A percentile compares a stretch with the other conserved stretches of the same genome.
These are phyloP conservation scores for Flaveria sonorensis DNA, from an alignment of 129 eudicot genomes.

Conservation along the genomic window DNA sequence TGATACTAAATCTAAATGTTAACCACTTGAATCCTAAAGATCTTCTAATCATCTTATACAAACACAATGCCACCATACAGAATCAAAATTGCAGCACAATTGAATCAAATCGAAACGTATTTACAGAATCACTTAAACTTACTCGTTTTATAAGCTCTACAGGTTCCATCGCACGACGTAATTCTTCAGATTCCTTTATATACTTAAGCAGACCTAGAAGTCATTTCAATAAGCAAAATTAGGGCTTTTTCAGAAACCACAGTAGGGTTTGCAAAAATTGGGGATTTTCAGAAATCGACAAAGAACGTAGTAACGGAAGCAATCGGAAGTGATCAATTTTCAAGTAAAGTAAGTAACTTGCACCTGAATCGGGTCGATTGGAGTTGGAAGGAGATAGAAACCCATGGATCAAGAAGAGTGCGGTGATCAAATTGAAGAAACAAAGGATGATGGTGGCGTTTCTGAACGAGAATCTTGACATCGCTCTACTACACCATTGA, in stretches of 20 bases:
- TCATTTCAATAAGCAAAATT: neutral
- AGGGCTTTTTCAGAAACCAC: slow-evolving; percentile 5
- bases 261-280: neutral
- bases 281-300: slow-evolving; percentile 1
- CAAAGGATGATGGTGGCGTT: slow-evolving; percentile 72
- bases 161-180: slow-evolving; percentile 74
- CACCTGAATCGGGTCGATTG: slow-evolving; percentile 49
- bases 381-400: slow-evolving; percentile 57
- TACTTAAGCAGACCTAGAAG: slow-evolving; percentile 53
- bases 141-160: slow-evolving; percentile 81
- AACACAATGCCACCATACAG: slow-evolving; percentile 6
- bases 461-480: slow-evolving; percentile 53
- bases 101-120: slow-evolving; percentile 15
- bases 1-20: neutral
- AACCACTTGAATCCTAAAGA: neutral
- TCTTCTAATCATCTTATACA: neutral
- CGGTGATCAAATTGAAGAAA: slow-evolving; percentile 66
- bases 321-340: neutral
- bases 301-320: neutral
- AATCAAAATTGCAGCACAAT: slow-evolving; percentile 16
- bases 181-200: slow-evolving; percentile 79
- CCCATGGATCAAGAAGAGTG: slow-evolving; percentile 54
- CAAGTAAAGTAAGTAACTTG: neutral
- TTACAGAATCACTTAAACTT: slow-evolving; percentile 22
- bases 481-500: slow-evolving; percentile 51